Evolutionary conservation across 768 basidiomycete species (phyloP), one percentile per base, ranked within the genome.

Genomic region (Sarcodon sp.): DNA sequence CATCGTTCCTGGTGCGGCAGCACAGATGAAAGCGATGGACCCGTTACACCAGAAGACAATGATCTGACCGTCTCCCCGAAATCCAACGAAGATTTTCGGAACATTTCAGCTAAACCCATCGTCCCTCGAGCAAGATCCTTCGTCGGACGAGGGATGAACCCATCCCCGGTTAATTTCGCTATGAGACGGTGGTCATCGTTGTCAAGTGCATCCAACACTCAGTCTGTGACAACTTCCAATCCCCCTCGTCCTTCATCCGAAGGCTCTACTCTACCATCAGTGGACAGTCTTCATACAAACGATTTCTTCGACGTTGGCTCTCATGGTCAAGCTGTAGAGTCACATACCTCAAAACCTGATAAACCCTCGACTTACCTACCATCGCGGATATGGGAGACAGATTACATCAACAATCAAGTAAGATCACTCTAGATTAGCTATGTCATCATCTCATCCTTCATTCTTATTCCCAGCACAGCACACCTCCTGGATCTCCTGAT

Each of bases 81-180:
- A 50, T 6, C 18, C 38, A 16, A 37, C 48, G 41, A 55, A 49
- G 45, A 18, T 49, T 8, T 32, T 35, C 35, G 45, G 48, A 37
- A 37, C 43, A 12, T 46, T 48, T 3, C 13, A 13, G 21, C 32
- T 6, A 27, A 13, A 2, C 32, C 44, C 4, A 15, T 18, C 46
- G 5, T 43, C 31, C 46, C 15, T 21, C 43, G n/a, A 27, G 44
- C 15, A 41, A 46, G 18, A 35, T n/a, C 10, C 34, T 51, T 11
- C 53, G 49, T 34, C 47, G 49, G 36, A 15, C 58, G 46, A 54
- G 39, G 54, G 0, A 52, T 54, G 46, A 56, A 54, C 43, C 60
- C 60, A 15, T 58, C 53, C 34, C 60, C 60, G 4, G 51, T 59
- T 50, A 61, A 61, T 48, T 47, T 61, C 7, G 57, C 60, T 2